These are phyloP conservation scores for Cardamine occulta DNA, from an alignment of 345 rosid genomes.

Conservation along the genomic window DNA sequence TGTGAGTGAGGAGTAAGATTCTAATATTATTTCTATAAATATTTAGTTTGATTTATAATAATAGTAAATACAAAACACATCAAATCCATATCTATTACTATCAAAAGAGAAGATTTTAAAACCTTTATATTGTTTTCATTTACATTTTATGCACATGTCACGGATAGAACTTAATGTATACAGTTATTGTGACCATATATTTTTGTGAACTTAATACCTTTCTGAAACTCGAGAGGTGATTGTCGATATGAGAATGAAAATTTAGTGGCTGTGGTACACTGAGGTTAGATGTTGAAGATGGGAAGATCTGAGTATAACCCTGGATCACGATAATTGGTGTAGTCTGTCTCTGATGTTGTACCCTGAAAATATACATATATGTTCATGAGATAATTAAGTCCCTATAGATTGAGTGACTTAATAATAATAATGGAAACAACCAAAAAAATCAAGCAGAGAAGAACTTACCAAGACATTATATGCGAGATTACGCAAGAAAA, in stretches of 20 bases:
- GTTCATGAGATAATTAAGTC: background rate
- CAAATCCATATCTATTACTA: too few species aligned
- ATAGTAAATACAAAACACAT: too few species aligned
- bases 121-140: too few species aligned
- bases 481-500: constrained; percentile 46
- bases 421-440: background rate
- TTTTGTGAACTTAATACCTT: constrained; percentile 46
- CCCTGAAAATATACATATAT: constrained; percentile 54
- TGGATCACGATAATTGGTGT: constrained; percentile 56
- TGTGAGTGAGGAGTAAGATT: background rate
- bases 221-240: constrained; percentile 22
- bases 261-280: constrained; percentile 51
- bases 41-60: too few species aligned
- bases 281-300: constrained; percentile 55
- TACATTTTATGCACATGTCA: too few species aligned
- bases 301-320: constrained; percentile 55
- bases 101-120: too few species aligned
- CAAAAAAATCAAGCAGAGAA: constrained; percentile 5
- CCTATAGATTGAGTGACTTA: background rate
- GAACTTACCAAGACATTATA: constrained; percentile 52
- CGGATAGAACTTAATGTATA: too few species aligned
- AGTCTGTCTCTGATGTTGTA: constrained; percentile 47
- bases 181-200: background rate
- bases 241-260: constrained; percentile 36
- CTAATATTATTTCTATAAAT: too few species aligned